Evolutionary conservation across 345 rosid species (phyloP), one percentile per base, ranked within the genome.

Genomic region (Jatropha curcas): DNA sequence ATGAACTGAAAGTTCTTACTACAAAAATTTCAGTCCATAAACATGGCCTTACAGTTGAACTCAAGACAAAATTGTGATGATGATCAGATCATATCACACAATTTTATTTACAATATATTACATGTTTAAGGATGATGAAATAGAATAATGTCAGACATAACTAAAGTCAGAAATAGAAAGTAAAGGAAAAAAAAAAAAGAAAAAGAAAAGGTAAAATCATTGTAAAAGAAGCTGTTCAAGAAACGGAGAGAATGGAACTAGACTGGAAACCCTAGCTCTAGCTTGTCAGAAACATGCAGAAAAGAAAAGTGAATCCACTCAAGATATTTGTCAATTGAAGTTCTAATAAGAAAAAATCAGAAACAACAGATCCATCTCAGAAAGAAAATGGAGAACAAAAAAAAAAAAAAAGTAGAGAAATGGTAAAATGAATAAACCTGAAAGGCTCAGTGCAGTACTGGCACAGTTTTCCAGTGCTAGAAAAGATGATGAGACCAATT

Each of bases 401-500:
- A 3, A 19, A 27, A 12, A 24, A 20, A 20, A n/a, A 52, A 27
- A 25, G 35, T 11, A 52, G 22, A 35, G 16, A 0, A 17, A n/a
- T 24, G 43, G 20, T n/a, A 34, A 5, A 57, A 60, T 25, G 9
- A 8, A 48, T 0, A 56, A n/a, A 83, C 84, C 86, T 83, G 41
- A 59, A 81, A 50, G 84, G 79, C 24, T 83, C 80, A 37, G 84
- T 69, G 81, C 79, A 79, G 67, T 84, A 84, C 52, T 84, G 82
- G 75, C 72, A 82, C 46, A 84, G 1, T 74, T 84, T 84, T 14
- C 87, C 87, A 33, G 87, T 84, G 74, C 68, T 57, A 1, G 87
- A 84, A 79, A 84, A 84, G 80, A 84, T 34, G 74, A 84, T 79
- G 75, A 84, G 87, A 27, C 83, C 87, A 45, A 84, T 84, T 30